Percentiles rank a stretch among this genome's conserved stretches.
Conservation (phyloP, 228 moss, liverwort and hornwort species). For the Sphagnum magellanicum region DNA sequence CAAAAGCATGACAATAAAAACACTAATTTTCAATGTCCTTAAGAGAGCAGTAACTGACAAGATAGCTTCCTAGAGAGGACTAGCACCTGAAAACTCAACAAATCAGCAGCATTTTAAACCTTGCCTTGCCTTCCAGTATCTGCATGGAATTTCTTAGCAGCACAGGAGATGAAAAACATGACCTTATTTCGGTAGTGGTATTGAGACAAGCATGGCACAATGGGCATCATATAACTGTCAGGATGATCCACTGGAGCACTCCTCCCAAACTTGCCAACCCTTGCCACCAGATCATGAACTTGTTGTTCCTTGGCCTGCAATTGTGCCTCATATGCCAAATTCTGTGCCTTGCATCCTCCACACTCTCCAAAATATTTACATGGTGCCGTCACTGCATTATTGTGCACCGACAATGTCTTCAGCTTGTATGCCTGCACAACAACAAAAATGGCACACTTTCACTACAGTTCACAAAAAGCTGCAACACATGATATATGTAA, state of each 20-base stretch:
- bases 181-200: conserved; percentile 98
- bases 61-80: too few relatives aligned
- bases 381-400: conserved; percentile 77
- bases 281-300: conserved; percentile 84
- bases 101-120: too few relatives aligned
- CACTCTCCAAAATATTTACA: conserved; percentile 94
- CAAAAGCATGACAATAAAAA: too few relatives aligned
- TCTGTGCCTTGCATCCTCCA: conserved; percentile 96
- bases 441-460: background rate
- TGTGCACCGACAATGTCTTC: conserved; percentile 80
- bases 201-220: conserved; percentile 68
- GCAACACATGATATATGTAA: too few relatives aligned
- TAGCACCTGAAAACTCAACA: too few relatives aligned
- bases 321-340: conserved; percentile 83
- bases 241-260: conserved; percentile 48
- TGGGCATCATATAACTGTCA: conserved; percentile 70
- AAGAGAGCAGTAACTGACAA: too few relatives aligned
- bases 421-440: conserved; percentile 80
- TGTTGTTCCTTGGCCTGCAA: conserved; percentile 76
- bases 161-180: background rate
- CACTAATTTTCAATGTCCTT: too few relatives aligned
- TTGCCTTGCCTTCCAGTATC: too few relatives aligned
- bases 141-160: too few relatives aligned
- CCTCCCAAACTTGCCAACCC: conserved; percentile 79
- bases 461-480: too few relatives aligned